Conservation (phyloP, 441 rosid genomes). For the Gossypium aridum region DNA sequence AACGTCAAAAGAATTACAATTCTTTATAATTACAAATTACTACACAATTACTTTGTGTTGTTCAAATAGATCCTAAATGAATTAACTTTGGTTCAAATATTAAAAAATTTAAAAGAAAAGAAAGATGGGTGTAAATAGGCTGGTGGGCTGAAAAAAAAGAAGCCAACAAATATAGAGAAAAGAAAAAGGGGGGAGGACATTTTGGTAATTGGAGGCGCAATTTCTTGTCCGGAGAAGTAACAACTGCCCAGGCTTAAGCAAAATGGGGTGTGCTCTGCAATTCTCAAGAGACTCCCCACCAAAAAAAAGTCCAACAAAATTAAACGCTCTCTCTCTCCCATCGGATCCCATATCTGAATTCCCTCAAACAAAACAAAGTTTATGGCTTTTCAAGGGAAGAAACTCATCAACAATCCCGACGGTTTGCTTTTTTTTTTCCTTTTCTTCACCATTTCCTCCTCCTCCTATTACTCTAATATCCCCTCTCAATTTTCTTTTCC, state of each 20-base stretch:
- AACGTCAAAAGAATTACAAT: too few relatives aligned
- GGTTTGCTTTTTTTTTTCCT: conserved; percentile 41
- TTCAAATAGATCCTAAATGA: too few relatives aligned
- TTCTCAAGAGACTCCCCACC: not conserved
- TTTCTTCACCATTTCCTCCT: not conserved
- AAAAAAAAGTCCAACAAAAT: not conserved
- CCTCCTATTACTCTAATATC: not conserved
- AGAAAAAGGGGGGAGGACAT: not conserved
- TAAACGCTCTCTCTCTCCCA: not conserved
- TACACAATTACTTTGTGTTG: too few relatives aligned
- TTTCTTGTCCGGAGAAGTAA: conserved; percentile 9
- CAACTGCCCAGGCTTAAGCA: not conserved
- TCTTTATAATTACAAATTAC: too few relatives aligned
- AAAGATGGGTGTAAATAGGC: too few relatives aligned
- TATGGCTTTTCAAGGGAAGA: conserved; percentile 82
- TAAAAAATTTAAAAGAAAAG: too few relatives aligned
- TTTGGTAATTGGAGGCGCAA: not conserved
- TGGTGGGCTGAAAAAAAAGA: too few relatives aligned
- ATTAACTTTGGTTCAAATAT: too few relatives aligned
- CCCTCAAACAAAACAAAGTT: not conserved
- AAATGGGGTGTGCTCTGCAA: not conserved
- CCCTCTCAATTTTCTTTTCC: not conserved
- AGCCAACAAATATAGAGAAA: not conserved
- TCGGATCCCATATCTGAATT: not conserved
- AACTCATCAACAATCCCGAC: conserved; percentile 80